A percentile compares a stretch with the other conserved stretches of the same genome.
Evolutionary conservation across 192 early-diverging fungal genomes (phyloP).

Genomic region (Entrophospora sp.): DNA sequence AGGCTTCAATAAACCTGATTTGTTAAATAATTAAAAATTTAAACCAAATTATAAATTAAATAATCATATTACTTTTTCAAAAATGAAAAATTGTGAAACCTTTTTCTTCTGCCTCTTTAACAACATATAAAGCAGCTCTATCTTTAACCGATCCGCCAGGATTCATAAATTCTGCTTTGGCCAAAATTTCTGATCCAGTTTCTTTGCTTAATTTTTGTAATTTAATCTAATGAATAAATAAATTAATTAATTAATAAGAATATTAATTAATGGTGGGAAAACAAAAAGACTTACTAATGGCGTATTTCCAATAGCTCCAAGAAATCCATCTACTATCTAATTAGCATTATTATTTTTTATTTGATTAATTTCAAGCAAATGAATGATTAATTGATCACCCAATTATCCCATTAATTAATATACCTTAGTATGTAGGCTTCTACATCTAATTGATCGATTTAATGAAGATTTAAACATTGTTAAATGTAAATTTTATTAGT

Average conservation of each 20-base stretch:
- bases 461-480: too few relatives aligned
- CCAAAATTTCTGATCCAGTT: conserved; percentile 80
- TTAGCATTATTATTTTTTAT: too few relatives aligned
- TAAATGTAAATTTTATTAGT: too few relatives aligned
- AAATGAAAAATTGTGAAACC: conserved; percentile 15
- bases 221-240: conserved; percentile 42
- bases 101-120: conserved; percentile 85
- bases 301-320: conserved; percentile 86
- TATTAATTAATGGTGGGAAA: neutral
- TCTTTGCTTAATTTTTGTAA: conserved; percentile 61
- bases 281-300: conserved; percentile 56
- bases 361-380: too few relatives aligned
- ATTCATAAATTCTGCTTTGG: conserved; percentile 97
- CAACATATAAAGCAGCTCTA: conserved; percentile 86
- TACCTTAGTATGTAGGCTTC: too few relatives aligned
- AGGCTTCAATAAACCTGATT: conserved; percentile 63
- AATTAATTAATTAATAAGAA: neutral
- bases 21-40: neutral
- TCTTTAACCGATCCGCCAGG: conserved; percentile 96
- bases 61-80: neutral
- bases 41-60: neutral
- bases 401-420: too few relatives aligned
- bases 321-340: conserved; percentile 51
- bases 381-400: too few relatives aligned
- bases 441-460: too few relatives aligned